A percentile compares a stretch with the other conserved stretches of the same genome.
Evolutionary conservation across 257 asterid genomes (phyloP).

Genomic region (Hygrophila difformis): DNA sequence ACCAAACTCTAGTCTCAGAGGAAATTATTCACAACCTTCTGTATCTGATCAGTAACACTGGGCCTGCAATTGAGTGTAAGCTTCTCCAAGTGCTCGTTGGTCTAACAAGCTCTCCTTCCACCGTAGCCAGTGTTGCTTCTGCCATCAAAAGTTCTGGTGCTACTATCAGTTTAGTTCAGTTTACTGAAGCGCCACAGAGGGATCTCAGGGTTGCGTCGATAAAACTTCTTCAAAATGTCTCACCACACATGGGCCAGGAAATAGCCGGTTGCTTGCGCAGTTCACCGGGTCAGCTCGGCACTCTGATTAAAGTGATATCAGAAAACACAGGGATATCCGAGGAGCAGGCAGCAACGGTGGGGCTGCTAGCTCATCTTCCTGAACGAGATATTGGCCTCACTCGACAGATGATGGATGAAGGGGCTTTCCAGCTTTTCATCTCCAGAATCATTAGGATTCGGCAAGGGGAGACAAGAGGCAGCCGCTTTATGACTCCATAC

Average conservation of each 20-base stretch:
- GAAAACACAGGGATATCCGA: slow-evolving; percentile 63
- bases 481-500: slow-evolving; percentile 80
- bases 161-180: slow-evolving; percentile 77
- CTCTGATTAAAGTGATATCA: slow-evolving; percentile 50
- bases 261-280: slow-evolving; percentile 66
- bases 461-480: slow-evolving; percentile 72
- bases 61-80: slow-evolving; percentile 88
- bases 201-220: slow-evolving; percentile 78
- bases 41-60: slow-evolving; percentile 84
- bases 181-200: slow-evolving; percentile 78
- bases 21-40: slow-evolving; percentile 69
- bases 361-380: slow-evolving; percentile 81
- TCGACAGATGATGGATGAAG: slow-evolving; percentile 64
- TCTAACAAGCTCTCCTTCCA: slow-evolving; percentile 51
- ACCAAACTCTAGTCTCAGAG: slow-evolving; percentile 80
- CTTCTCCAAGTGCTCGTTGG: slow-evolving; percentile 92
- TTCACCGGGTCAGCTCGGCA: slow-evolving; percentile 65
- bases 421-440: slow-evolving; percentile 53
- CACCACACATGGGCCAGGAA: slow-evolving; percentile 81
- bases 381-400: slow-evolving; percentile 78
- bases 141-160: slow-evolving; percentile 92
- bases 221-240: slow-evolving; percentile 70
- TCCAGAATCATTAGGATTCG: slow-evolving; percentile 48
- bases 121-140: slow-evolving; percentile 61
- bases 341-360: slow-evolving; percentile 89